Percentiles rank a stretch among this genome's conserved stretches.
These are phyloP conservation scores for Rhypophila decipiens DNA, from an alignment of 495 filamentous ascomycete species.

Conservation along the genomic window DNA sequence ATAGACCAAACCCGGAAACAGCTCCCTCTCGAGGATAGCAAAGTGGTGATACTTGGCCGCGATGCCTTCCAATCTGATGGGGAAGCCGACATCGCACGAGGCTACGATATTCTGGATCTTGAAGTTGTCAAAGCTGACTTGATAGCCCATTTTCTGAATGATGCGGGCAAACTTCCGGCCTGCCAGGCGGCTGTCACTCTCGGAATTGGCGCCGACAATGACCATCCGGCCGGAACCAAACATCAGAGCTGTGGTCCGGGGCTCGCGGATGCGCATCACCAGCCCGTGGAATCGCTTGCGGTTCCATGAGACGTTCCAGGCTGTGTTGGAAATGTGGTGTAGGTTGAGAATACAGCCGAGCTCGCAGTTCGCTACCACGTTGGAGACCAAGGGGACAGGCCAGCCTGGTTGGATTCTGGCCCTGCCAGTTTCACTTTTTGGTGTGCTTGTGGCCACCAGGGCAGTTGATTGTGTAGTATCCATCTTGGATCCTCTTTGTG, in stretches of 20 bases:
- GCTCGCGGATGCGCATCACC: constrained; percentile 97
- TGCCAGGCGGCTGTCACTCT: constrained; percentile 84
- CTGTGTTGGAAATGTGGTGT: constrained; percentile 89
- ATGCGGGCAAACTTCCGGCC: constrained; percentile 94
- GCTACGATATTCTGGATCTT: constrained; percentile 98
- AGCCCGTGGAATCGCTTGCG: constrained; percentile 94
- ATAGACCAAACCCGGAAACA: constrained; percentile 96
- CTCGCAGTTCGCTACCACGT: constrained; percentile 97
- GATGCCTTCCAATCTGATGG: constrained; percentile 87
- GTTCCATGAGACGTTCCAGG: constrained; percentile 96
- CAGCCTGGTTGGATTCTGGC: constrained; percentile 9
- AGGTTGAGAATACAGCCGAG: constrained; percentile 91
- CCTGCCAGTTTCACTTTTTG: too few species aligned
- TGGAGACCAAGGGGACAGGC: constrained; percentile 29
- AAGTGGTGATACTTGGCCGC: constrained; percentile 45
- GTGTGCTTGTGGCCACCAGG: too few species aligned
- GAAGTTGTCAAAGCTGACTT: constrained; percentile 93
- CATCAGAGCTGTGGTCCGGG: constrained; percentile 91
- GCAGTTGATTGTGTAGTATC: too few species aligned
- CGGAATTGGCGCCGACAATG: constrained; percentile 91
- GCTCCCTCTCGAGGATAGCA: constrained; percentile 86
- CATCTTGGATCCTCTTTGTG: too few species aligned
- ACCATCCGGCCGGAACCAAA: constrained; percentile 98
- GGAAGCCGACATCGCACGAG: constrained; percentile 91
- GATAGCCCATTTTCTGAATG: constrained; percentile 96